Percentiles rank a stretch among this genome's conserved stretches.
These are phyloP conservation scores for Brassica juncea DNA, from an alignment of 345 rosid species.

Conservation along the genomic window DNA sequence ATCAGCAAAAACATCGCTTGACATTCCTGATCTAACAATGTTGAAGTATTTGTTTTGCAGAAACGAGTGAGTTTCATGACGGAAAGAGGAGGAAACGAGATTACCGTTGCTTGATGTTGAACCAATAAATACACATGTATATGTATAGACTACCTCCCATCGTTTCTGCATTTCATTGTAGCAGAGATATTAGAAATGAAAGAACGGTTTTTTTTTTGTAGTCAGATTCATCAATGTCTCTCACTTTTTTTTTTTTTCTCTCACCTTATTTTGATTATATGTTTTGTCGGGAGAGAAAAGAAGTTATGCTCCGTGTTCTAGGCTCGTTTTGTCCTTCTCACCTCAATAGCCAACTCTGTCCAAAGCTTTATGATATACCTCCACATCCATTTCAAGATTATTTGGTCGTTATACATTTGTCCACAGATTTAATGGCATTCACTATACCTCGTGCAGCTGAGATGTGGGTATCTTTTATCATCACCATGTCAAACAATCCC, in stretches of 20 bases:
- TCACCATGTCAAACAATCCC: too few relatives aligned
- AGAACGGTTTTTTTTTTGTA: not conserved
- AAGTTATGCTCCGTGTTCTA: conserved; percentile 27
- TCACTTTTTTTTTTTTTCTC: conserved; percentile 14
- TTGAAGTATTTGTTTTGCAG: conserved; percentile 50
- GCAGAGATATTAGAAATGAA: not conserved
- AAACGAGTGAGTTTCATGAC: conserved; percentile 82
- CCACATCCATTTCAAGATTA: conserved; percentile 85
- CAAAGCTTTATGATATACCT: conserved; percentile 48
- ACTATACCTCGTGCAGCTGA: too few relatives aligned
- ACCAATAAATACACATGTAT: not conserved
- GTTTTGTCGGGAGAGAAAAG: not conserved
- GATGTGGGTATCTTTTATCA: too few relatives aligned
- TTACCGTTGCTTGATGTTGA: conserved; percentile 51
- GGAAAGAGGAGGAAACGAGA: conserved; percentile 59
- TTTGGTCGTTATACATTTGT: too few relatives aligned
- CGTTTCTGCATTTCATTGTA: conserved; percentile 28
- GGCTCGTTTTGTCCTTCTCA: conserved; percentile 85
- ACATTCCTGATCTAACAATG: not conserved
- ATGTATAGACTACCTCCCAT: conserved; percentile 23
- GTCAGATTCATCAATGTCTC: conserved; percentile 1
- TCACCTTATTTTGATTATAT: conserved; percentile 21
- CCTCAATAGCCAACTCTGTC: conserved; percentile 56
- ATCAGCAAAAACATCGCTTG: not conserved
- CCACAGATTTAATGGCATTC: too few relatives aligned